Evolutionary conservation across 495 filamentous ascomycete species (phyloP).

Genomic region (Hypoxylon cercidicola): DNA sequence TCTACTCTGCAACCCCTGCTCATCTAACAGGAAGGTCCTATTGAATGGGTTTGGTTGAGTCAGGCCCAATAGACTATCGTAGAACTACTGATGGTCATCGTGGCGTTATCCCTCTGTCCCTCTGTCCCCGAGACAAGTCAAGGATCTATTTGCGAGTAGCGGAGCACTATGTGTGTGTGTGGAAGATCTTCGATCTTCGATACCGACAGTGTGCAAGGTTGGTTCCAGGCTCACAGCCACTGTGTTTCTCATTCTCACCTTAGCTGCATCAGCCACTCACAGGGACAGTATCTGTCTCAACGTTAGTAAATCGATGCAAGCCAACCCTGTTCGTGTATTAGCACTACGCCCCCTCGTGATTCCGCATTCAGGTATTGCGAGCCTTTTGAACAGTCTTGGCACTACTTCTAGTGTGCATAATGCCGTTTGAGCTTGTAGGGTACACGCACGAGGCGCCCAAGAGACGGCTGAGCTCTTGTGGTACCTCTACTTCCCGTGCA

Average conservation of each 20-base stretch:
- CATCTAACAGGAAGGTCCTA: neutral
- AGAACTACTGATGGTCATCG: neutral
- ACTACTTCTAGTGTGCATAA: conserved; percentile 7
- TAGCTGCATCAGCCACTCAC: conserved; percentile 26
- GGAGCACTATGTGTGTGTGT: too few relatives aligned
- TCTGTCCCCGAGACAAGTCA: conserved; percentile 25
- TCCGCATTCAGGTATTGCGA: conserved; percentile 12
- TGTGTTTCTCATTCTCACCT: conserved; percentile 16
- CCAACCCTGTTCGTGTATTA: conserved; percentile 20
- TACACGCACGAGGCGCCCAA: conserved; percentile 10
- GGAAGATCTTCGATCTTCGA: too few relatives aligned
- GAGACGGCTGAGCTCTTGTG: conserved; percentile 14
- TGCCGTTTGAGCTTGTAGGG: conserved; percentile 10
- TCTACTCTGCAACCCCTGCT: neutral
- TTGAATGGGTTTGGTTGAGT: neutral
- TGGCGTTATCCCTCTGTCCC: conserved; percentile 17
- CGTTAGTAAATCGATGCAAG: conserved; percentile 17
- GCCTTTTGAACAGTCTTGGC: conserved; percentile 2
- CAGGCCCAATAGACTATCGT: neutral
- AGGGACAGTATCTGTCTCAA: conserved; percentile 9
- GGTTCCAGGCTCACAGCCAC: conserved; percentile 3
- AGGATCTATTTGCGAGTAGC: neutral
- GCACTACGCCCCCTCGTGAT: conserved; percentile 5
- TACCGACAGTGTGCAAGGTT: conserved; percentile 1
- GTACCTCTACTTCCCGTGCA: conserved; percentile 4